phyloP scores from a whole-genome alignment of 2,329 filamentous ascomycete species.

The Pseudogymnoascus sp. region DNA sequence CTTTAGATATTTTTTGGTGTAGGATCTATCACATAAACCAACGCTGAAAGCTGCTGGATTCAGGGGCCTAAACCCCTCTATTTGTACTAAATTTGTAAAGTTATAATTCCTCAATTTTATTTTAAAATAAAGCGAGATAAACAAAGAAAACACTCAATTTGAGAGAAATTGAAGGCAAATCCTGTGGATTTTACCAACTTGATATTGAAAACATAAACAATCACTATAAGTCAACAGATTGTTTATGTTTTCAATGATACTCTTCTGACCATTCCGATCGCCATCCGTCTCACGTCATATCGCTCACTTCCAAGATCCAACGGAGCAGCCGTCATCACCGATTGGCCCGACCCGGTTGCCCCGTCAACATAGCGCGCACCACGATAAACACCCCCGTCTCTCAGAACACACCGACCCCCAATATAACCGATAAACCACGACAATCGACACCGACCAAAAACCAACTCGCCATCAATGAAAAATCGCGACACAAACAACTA shows the following conservation, averaged over 20 bases:
- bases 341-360: conserved; percentile 1
- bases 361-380: not conserved
- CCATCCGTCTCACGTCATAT: not conserved
- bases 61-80: too few species aligned
- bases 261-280: not conserved
- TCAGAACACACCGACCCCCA: not conserved
- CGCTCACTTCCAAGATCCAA: not conserved
- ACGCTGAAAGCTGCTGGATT: too few species aligned
- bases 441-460: not conserved
- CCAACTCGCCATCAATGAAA: not conserved
- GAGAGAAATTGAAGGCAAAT: not conserved
- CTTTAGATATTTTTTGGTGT: not conserved
- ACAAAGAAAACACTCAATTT: not conserved
- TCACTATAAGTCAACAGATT: not conserved
- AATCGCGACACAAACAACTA: conserved; percentile 5
- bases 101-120: not conserved
- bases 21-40: not conserved
- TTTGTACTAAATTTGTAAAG: too few species aligned
- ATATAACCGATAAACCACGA: conserved; percentile 8
- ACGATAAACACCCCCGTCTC: conserved; percentile 4
- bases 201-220: not conserved
- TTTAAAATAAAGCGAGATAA: not conserved
- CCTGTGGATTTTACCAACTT: not conserved
- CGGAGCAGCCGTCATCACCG: not conserved
- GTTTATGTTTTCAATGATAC: too few species aligned